Evolutionary conservation across 345 rosid species (phyloP).

Genomic region (Dipteronia sinensis): DNA sequence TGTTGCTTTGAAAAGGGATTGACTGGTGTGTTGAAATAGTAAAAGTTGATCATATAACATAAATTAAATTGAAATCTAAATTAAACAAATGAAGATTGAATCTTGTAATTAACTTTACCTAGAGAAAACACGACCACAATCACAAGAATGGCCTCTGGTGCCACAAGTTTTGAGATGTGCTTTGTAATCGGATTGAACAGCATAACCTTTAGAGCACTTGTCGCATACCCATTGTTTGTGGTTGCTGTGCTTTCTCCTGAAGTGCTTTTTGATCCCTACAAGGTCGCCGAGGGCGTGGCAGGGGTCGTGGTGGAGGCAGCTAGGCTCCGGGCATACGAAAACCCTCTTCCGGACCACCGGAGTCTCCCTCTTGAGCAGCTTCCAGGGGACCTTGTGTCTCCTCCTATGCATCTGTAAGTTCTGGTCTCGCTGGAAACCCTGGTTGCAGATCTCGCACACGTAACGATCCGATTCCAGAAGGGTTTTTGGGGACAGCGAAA

Average conservation of each 20-base stretch:
- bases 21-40: conserved; percentile 23
- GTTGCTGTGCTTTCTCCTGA: conserved; percentile 83
- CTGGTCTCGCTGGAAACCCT: conserved; percentile 96
- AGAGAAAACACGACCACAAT: conserved; percentile 96
- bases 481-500: conserved; percentile 85
- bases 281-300: conserved; percentile 96
- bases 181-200: conserved; percentile 95
- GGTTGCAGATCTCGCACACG: conserved; percentile 97
- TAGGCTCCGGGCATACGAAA: conserved; percentile 91
- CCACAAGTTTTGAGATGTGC: conserved; percentile 99
- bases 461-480: conserved; percentile 90
- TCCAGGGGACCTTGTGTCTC: conserved; percentile 98
- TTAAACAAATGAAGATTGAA: neutral
- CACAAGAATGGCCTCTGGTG: conserved; percentile 95
- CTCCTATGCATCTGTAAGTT: conserved; percentile 97
- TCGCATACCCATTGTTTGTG: conserved; percentile 94
- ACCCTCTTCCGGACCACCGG: conserved; percentile 76
- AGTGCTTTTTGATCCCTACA: conserved; percentile 97
- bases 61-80: neutral
- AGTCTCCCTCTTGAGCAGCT: conserved; percentile 83
- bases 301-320: conserved; percentile 91
- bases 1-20: conserved; percentile 18
- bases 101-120: conserved; percentile 43
- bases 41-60: neutral
- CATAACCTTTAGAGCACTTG: conserved; percentile 91